Conservation (phyloP, 1,284 basidiomycete genomes). For the Microbotryum violaceum region DNA sequence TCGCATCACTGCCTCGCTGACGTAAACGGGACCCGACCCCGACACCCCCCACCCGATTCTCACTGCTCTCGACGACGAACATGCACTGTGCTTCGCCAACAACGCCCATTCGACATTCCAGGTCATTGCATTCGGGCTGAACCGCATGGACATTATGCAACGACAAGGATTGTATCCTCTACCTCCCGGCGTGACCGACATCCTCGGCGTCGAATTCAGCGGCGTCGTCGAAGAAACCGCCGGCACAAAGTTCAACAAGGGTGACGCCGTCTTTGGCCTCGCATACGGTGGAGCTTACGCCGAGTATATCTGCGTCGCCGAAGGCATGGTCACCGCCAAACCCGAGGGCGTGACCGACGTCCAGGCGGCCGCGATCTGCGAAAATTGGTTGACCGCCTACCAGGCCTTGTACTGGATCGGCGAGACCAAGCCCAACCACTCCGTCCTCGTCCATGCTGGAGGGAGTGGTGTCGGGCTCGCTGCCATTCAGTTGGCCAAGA, state of each 20-base stretch:
- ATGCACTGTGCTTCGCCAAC: too few relatives aligned
- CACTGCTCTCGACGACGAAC: too few relatives aligned
- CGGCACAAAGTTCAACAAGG: conserved; percentile 55
- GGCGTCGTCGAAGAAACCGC: conserved; percentile 60
- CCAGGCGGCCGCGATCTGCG: conserved; percentile 61
- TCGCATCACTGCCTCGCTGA: neutral
- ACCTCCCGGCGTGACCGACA: conserved; percentile 65
- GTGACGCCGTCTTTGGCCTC: conserved; percentile 82
- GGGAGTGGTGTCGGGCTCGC: conserved; percentile 86
- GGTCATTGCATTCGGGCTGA: conserved; percentile 70
- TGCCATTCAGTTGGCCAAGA: conserved; percentile 77
- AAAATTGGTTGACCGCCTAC: conserved; percentile 83
- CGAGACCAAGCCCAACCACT: conserved; percentile 59
- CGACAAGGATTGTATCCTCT: conserved; percentile 52
- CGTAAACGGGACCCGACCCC: too few relatives aligned
- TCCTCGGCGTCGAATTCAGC: conserved; percentile 88
- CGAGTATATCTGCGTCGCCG: conserved; percentile 66
- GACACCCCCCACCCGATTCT: too few relatives aligned
- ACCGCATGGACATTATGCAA: conserved; percentile 71
- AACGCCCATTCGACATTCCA: neutral
- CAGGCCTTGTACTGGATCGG: conserved; percentile 69
- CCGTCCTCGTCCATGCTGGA: conserved; percentile 78
- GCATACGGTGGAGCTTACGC: conserved; percentile 75
- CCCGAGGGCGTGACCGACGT: conserved; percentile 67
- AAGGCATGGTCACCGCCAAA: conserved; percentile 66